Evolutionary conservation across 495 filamentous ascomycete genomes (phyloP), one percentile per base, ranked within the genome.

Genomic region (Daldinia decipiens): DNA sequence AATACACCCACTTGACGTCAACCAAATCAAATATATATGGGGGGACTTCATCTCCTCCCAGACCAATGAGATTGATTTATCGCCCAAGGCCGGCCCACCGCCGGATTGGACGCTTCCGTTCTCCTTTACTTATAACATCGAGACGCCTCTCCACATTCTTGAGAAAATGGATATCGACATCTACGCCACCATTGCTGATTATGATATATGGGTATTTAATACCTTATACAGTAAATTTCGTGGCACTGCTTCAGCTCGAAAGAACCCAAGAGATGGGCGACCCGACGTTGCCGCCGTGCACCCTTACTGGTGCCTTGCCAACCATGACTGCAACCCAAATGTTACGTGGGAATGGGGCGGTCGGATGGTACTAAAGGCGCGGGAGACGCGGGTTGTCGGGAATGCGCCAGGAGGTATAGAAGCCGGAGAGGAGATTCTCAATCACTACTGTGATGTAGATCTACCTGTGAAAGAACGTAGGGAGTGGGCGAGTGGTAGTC

Each of bases 271-370:
- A 74, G 91, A 93, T 71, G 87, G 93, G 17, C 83, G 90, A 19
- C 93, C 93, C 0, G 92, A 95, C 62, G 87, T 95, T 9, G 90
- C 89, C 40, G 93, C 93, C 31, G 82, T 85, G 0, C 85, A 86
- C 73, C 82, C 85, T 19, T 80, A 83, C 62, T 87, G 85, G 84
- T 85, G 83, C 51, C 79, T 87, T 39, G 95, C 94, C 13, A 99
- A 99, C 67, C 96, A 99, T 79, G 91, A 90, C 66, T 99, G 95
- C 78, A 88, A 96, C 77, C 95, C 95, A 11, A 97, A 97, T 80
- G 93, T 98, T 52, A 82, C 85, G 1, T 99, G 95, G 95, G 93
- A 96, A 73, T 98, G 94, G 91, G 90, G 90, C 21, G 93, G 92
- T 0, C 89, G 88, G 63, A 96, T 97, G 79, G 87, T 87, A 11